Base-by-base conservation (phyloP, 345 rosid genomes). In the Eucalyptus dawsonii region DNA sequence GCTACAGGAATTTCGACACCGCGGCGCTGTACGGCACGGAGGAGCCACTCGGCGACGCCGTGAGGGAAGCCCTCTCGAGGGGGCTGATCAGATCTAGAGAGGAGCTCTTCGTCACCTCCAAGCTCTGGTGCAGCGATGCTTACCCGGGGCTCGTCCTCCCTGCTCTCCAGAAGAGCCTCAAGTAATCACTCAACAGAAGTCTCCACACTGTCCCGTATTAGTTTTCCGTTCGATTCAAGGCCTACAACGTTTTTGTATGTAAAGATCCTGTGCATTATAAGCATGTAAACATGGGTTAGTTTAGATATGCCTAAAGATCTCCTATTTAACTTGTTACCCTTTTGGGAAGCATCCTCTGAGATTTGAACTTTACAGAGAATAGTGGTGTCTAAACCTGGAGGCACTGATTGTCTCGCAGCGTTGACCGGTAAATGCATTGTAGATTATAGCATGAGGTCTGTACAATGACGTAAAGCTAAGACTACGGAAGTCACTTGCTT, bases 41-140 rank as follows among this genome's bases (percentile, higher is more conserved):
- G 91, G 72, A 92, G 92, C 88, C 91, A 3, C 90, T 94, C 14
- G 95, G 95, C 21, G 92, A 92, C 86, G 95, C 95, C 69, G 89
- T 91, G 27, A 86, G 88, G 5, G 94, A 95, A 87, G 95, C 96
- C 2, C 56, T 94, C 14, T 83, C 92, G 87, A 92, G 86, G 25
- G 93, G 93, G 45, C 14, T 95, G 12, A 91, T 94, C 87, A 88
- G 89, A 50, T 92, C 93, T 14, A 80, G 95, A 58, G 95, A 94
- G 6, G 96, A 95, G 45, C 92, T 95, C 69, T 95, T 94, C 88
- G 89, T 95, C 90, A 94, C 94, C 65, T 91, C 95, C 80, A 94
- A 95, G 93, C 93, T 95, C 7, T 93, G 95, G 95, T 94, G 94
- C 91, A 88, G 91, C 24, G 94, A 94, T 89, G 96, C 94, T 87